Evolutionary conservation across 2,329 filamentous ascomycete genomes (phyloP).

Genomic region (Thermothelomyces thermophilus): DNA sequence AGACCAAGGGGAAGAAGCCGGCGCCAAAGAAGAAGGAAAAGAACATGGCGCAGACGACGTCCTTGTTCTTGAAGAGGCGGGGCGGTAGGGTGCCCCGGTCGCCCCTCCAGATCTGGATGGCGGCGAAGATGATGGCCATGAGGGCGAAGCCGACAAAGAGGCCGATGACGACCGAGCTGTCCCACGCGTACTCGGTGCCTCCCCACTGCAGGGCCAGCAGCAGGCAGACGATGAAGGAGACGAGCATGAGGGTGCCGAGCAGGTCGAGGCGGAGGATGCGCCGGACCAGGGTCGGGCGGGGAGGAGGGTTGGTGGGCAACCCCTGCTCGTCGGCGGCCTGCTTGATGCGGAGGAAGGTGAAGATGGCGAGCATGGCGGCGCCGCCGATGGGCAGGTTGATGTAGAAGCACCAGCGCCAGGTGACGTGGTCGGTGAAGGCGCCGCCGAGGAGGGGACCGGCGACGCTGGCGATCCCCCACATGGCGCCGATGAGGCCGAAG

Average conservation of each 20-base stretch:
- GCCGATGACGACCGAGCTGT: conserved; percentile 41
- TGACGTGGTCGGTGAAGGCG: conserved; percentile 41
- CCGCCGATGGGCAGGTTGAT: conserved; percentile 32
- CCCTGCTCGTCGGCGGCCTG: conserved; percentile 27
- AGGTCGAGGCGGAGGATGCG: conserved; percentile 44
- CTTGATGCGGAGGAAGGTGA: conserved; percentile 25
- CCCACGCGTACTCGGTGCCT: conserved; percentile 47
- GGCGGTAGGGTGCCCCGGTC: conserved; percentile 45
- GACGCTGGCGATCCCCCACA: conserved; percentile 48
- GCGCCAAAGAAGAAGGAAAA: conserved; percentile 46
- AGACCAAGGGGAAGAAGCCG: conserved; percentile 47
- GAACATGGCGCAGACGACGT: conserved; percentile 32
- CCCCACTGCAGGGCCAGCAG: conserved; percentile 53
- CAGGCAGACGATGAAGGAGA: conserved; percentile 46
- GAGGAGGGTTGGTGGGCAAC: too few relatives aligned
- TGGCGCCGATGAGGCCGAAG: conserved; percentile 48
- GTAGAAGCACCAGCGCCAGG: conserved; percentile 49
- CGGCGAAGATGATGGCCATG: conserved; percentile 42
- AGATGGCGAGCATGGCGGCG: conserved; percentile 24
- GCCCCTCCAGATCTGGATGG: conserved; percentile 38
- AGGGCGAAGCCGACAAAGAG: conserved; percentile 44
- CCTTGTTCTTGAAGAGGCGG: conserved; percentile 41
- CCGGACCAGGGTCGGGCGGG: conserved; percentile 29
- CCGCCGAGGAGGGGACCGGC: conserved; percentile 46
- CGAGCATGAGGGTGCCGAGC: conserved; percentile 42